A percentile compares a stretch with the other conserved stretches of the same genome.
Evolutionary conservation across 768 basidiomycete genomes (phyloP).

Genomic region (Tylopilus vinaceipallidus): DNA sequence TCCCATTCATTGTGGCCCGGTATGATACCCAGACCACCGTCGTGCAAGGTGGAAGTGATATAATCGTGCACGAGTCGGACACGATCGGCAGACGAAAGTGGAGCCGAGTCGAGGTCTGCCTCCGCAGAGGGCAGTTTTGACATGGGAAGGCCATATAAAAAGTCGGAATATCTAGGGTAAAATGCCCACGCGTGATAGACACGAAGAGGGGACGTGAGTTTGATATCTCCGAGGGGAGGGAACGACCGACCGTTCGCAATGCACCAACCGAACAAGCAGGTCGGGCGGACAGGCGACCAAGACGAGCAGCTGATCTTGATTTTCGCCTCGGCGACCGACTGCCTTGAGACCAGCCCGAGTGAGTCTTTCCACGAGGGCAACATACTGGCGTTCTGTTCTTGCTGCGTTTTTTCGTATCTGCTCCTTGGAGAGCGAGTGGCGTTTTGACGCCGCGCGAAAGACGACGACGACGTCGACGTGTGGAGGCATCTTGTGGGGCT

Average conservation of each 20-base stretch:
- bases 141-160: conserved; percentile 70
- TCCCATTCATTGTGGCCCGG: conserved; percentile 73
- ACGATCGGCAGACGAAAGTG: conserved; percentile 71
- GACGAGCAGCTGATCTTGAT: conserved; percentile 70
- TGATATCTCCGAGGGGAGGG: neutral
- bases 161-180: conserved; percentile 62
- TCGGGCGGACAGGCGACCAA: conserved; percentile 69
- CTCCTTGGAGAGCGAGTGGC: conserved; percentile 50
- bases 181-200: neutral
- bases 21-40: conserved; percentile 83
- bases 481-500: conserved; percentile 38
- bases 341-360: conserved; percentile 63
- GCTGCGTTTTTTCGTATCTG: conserved; percentile 59
- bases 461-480: conserved; percentile 74
- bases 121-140: conserved; percentile 42
- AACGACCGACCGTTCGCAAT: conserved; percentile 65
- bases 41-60: conserved; percentile 64
- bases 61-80: conserved; percentile 74
- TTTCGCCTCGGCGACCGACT: conserved; percentile 75
- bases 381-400: conserved; percentile 70
- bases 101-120: conserved; percentile 41
- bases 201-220: neutral
- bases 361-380: conserved; percentile 58
- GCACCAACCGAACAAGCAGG: conserved; percentile 62
- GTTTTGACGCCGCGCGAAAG: conserved; percentile 51